A percentile compares a stretch with the other conserved stretches of the same genome.
Evolutionary conservation across 2,329 filamentous ascomycete genomes (phyloP).

Genomic region (Phaeosphaeriaceae sp.): DNA sequence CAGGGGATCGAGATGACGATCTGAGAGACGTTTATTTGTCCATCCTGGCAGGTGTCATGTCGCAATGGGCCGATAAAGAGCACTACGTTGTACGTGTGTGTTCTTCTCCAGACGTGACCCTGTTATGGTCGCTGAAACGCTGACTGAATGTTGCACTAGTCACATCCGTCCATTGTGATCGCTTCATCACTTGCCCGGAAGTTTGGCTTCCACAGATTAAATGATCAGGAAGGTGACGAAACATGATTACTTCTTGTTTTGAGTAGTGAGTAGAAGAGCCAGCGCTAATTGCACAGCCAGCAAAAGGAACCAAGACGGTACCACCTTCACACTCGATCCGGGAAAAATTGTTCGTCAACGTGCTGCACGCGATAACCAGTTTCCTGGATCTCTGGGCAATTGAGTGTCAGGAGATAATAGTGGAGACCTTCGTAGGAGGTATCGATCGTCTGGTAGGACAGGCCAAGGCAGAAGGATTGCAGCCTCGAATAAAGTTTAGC

Average conservation of each 20-base stretch:
- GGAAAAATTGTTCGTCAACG: background rate
- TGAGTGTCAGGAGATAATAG: background rate
- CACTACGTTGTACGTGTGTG: background rate
- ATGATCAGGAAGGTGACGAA: background rate
- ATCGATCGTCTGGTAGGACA: conserved; percentile 1
- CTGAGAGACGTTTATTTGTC: background rate
- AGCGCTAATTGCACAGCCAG: background rate
- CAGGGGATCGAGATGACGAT: conserved; percentile 1
- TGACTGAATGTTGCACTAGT: background rate
- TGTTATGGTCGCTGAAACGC: background rate
- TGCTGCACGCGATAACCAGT: background rate
- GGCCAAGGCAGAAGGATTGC: background rate
- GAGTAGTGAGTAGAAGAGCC: background rate
- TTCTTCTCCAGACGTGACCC: background rate
- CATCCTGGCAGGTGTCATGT: background rate
- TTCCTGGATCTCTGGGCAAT: background rate
- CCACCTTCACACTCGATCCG: background rate
- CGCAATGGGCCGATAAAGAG: background rate
- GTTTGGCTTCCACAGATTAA: background rate
- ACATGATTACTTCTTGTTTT: background rate
- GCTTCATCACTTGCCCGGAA: background rate
- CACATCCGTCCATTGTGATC: background rate
- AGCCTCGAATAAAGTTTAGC: background rate
- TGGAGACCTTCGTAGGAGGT: background rate
- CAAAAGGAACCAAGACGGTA: background rate